Conservation (phyloP, 164 flowering plant species). For the Saururus chinensis region DNA sequence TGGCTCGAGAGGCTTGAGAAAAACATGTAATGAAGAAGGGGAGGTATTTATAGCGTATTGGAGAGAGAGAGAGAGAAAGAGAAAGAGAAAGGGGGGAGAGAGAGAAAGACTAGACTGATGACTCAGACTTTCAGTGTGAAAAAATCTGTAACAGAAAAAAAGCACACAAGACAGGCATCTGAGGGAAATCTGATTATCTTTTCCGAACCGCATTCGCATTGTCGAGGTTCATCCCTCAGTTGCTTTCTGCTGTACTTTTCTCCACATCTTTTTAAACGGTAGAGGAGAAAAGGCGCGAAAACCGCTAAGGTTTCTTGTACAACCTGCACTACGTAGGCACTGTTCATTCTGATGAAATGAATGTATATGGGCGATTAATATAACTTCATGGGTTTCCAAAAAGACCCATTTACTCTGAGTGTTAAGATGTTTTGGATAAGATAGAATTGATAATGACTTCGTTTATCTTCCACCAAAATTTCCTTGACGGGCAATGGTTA, state of each 20-base stretch:
- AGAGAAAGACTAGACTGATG: background rate
- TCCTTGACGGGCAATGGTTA: too few species aligned
- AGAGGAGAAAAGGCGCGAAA: background rate
- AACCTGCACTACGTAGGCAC: background rate
- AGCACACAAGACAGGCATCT: background rate
- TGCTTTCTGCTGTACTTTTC: background rate
- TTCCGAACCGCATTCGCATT: background rate
- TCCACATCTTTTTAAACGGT: background rate
- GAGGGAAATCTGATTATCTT: background rate
- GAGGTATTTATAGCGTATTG: background rate
- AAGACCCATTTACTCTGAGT: too few species aligned
- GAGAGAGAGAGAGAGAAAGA: background rate
- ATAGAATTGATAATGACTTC: too few species aligned
- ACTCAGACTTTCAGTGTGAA: background rate
- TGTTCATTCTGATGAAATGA: too few species aligned
- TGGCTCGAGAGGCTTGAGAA: background rate
- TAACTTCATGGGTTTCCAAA: too few species aligned
- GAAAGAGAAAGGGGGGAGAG: background rate
- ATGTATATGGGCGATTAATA: too few species aligned
- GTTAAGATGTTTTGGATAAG: too few species aligned
- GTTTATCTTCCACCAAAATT: too few species aligned
- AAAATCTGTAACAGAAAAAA: slow-evolving; percentile 7
- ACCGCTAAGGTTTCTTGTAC: background rate
- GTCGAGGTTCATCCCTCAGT: background rate
- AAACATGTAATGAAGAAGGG: background rate